Base-by-base conservation (phyloP, 2,329 filamentous ascomycete species). In the Phialophora macrospora region DNA sequence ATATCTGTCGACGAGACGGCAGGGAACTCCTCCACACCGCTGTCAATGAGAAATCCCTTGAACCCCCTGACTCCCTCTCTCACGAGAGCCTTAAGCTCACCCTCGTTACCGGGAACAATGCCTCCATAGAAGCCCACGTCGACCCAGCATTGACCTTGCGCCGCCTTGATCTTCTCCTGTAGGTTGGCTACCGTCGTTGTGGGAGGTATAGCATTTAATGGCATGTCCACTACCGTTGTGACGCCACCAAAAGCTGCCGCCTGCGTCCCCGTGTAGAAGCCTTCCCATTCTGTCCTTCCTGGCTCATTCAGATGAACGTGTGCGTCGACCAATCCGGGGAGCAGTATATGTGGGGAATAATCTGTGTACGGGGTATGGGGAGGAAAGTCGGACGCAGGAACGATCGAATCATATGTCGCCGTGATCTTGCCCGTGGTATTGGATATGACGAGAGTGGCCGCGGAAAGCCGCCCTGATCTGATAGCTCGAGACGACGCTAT, bases 41-140 rank as follows among this genome's bases (percentile, higher is more conserved):
- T 97, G 77, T 98, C 93, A 75, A 98, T 98, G 73, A 99, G 80
- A 78, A 99, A 99, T 0, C 94, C 94, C 80, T 99, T 99, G 84
- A 99, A 98, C 12, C 95, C 95, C 70, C 93, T 85, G 11, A 98
- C 94, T 61, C 95, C 95, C 48, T 88, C 90, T 63, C 91, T 85
- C 0, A 98, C 90, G 3, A 99, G 83, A 0, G 88, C 89, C 72
- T 91, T 87, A 62, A 99, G 80, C 74, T 98, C 88, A 11, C 85
- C 78, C 2, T 88, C 86, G 75, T 99, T 99, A 1, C 94, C 95
- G 3, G 95, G 95, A 55, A 99, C 88, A 46, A 98, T 88, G 34
- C 95, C 95, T 28, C 95, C 95, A 76, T 98, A 98, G 79, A 99
- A 98, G 32, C 93, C 95, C n/a, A 98, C 93, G 73, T 98, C 95